Percentiles rank a stretch among this genome's conserved stretches.
Evolutionary conservation across 305 asterid species (phyloP).

Genomic region (Fraxinus angustifolia): DNA sequence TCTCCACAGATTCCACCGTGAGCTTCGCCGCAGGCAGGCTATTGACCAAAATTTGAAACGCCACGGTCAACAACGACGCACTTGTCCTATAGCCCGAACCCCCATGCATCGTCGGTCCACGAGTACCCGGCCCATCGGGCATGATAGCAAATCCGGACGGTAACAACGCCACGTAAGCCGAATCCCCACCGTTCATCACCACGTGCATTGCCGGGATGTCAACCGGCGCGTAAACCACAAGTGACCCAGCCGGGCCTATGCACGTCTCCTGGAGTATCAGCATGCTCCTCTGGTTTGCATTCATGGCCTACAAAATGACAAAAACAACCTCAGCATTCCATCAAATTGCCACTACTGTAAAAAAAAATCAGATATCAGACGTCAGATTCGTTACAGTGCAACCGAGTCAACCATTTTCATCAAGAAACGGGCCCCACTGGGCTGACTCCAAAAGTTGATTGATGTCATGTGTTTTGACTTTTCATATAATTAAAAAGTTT

Average conservation of each 20-base stretch:
- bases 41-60: slow-evolving; percentile 83
- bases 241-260: slow-evolving; percentile 84
- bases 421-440: not conserved
- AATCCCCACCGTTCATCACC: slow-evolving; percentile 97
- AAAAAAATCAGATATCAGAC: slow-evolving; percentile 13
- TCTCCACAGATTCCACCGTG: slow-evolving; percentile 89
- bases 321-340: slow-evolving; percentile 14
- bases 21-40: slow-evolving; percentile 82
- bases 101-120: slow-evolving; percentile 28
- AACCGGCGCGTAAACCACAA: slow-evolving; percentile 96
- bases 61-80: slow-evolving; percentile 85
- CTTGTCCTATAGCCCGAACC: slow-evolving; percentile 37
- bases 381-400: slow-evolving; percentile 24
- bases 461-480: slow-evolving; percentile 29
- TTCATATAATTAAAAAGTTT: not conserved
- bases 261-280: slow-evolving; percentile 91
- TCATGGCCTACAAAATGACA: slow-evolving; percentile 28
- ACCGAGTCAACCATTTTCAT: slow-evolving; percentile 28
- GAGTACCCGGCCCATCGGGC: slow-evolving; percentile 32
- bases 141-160: slow-evolving; percentile 87
- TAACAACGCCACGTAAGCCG: slow-evolving; percentile 81
- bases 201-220: slow-evolving; percentile 93
- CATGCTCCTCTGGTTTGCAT: slow-evolving; percentile 43
- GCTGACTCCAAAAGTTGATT: slow-evolving; percentile 17
- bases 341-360: not conserved